These are phyloP conservation scores for Naganishia sp. DNA, from an alignment of 1,284 basidiomycete genomes.

Conservation along the genomic window DNA sequence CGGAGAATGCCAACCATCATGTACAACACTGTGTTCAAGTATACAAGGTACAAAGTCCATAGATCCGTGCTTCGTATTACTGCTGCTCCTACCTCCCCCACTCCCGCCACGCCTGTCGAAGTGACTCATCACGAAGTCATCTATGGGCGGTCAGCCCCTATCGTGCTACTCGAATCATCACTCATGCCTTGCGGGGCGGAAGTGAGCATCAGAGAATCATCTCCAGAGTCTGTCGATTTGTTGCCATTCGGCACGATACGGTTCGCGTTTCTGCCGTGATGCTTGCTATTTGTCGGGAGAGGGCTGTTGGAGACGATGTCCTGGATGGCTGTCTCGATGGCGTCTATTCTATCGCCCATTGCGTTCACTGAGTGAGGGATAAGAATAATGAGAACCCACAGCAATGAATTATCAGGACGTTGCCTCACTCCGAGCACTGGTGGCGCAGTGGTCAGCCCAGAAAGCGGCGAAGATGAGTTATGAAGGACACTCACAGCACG, in stretches of 20 bases:
- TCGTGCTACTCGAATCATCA: constrained; percentile 21
- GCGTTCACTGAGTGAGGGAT: constrained; percentile 44
- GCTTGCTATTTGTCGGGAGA: constrained; percentile 22
- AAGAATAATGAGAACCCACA: background rate
- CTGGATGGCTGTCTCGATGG: constrained; percentile 49
- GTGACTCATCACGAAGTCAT: too few relatives aligned
- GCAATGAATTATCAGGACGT: too few relatives aligned
- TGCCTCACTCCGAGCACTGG: constrained; percentile 42
- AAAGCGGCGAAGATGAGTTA: background rate
- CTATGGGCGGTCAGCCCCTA: background rate
- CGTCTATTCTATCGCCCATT: constrained; percentile 52
- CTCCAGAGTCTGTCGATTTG: background rate
- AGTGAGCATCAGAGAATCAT: constrained; percentile 16
- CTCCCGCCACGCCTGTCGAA: too few relatives aligned
- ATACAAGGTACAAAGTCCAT: too few relatives aligned
- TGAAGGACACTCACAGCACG: constrained; percentile 45
- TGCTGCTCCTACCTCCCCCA: too few relatives aligned
- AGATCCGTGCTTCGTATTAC: too few relatives aligned
- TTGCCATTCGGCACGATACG: background rate
- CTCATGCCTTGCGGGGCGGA: constrained; percentile 17
- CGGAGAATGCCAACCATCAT: background rate
- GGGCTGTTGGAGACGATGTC: constrained; percentile 47
- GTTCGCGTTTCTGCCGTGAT: background rate
- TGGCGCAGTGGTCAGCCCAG: background rate
- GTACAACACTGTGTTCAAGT: background rate